Base-by-base conservation (phyloP, 2,329 filamentous ascomycete genomes). In the Aspergillus arachidicola region DNA sequence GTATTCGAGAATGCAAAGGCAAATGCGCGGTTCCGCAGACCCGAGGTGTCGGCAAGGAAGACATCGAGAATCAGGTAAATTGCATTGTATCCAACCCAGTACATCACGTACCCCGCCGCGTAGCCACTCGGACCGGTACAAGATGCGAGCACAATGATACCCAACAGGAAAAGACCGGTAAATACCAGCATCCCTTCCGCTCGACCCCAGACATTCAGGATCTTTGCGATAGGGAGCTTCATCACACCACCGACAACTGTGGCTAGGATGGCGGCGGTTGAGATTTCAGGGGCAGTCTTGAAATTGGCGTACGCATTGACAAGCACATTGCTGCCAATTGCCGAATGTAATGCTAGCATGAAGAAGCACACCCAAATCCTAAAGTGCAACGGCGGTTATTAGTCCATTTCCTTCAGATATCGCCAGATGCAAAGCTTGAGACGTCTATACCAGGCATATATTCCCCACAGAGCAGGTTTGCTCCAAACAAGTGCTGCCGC, bases 11-110 rank as follows among this genome's bases (percentile, higher is more conserved):
- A 84, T 0, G 85, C 87, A 62, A 87, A 85, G 63, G 87, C 85
- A 63, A 91, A 82, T 21, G 84, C 85, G 68, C 88, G 81, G 68
- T 89, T 88, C 54, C 82, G 82, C 51, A 91, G 78, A 3, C 82
- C 81, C 0, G 88, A 87, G 0, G 87, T 89, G 70, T 91, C 89
- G 21, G 88, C 86, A 57, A 88, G 83, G 70, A 90, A 86, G 57
- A 91, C 82, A 58, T 82, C 82, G 2, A 89, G 73, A 36, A 83
- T 84, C 65, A 87, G 86, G 41, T 80, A 80, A 7, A 89, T 78
- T 5, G 85, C 86, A 46, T 84, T 80, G 61, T 81, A 74, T 1
- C 89, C 89, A 34, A 89, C 82, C 72, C 82, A 83, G 72, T 88
- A 90, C 59, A 91, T 83, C 1, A 89, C 85, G 45, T 88, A 84